phyloP scores from a whole-genome alignment of 495 filamentous ascomycete genomes.

The Aspergillus taichungensis region DNA sequence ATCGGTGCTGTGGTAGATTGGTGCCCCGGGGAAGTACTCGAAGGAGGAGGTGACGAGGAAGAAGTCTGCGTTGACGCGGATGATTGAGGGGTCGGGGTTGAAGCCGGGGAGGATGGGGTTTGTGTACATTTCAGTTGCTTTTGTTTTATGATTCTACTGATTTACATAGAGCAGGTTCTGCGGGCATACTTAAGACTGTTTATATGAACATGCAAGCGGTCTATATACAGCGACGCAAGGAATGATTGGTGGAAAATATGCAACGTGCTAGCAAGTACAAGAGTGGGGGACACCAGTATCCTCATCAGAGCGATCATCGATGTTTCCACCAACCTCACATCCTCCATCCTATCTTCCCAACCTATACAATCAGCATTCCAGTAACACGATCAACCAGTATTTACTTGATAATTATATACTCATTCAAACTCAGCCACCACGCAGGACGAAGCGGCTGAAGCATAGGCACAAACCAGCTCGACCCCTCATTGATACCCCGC shows the following conservation, averaged over 20 bases:
- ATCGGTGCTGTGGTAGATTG: conserved; percentile 40
- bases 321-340: too few species aligned
- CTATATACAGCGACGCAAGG: background rate
- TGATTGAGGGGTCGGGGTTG: conserved; percentile 35
- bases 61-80: conserved; percentile 29
- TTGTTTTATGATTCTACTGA: background rate
- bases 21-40: conserved; percentile 38
- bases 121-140: conserved; percentile 4
- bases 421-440: too few species aligned
- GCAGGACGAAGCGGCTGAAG: too few species aligned
- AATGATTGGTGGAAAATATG: conserved; percentile 4
- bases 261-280: background rate
- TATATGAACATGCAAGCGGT: background rate
- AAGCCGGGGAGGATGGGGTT: conserved; percentile 35
- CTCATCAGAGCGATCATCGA: too few species aligned
- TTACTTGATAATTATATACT: too few species aligned
- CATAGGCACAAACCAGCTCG: too few species aligned
- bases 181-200: background rate
- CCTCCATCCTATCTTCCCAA: background rate
- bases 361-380: background rate
- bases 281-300: too few species aligned
- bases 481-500: too few species aligned
- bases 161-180: background rate
- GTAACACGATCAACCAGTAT: too few species aligned
- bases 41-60: conserved; percentile 41